Conservation (phyloP, 768 basidiomycete genomes). For the Sistotremastrum niveocremeum region DNA sequence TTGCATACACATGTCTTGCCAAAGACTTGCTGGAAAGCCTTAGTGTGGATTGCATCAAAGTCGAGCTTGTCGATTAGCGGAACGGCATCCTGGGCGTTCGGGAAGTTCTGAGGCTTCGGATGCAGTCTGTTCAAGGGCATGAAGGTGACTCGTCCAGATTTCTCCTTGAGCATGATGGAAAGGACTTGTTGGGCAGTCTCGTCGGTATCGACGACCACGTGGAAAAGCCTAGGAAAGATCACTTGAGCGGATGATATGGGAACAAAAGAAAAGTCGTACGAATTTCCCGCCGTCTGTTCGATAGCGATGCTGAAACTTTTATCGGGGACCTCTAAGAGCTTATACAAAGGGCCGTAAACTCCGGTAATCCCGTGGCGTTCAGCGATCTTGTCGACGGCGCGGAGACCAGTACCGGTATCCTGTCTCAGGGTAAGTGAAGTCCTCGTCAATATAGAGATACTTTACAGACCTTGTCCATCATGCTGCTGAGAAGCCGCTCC, state of each 20-base stretch:
- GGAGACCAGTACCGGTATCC: constrained; percentile 86
- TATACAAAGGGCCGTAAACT: constrained; percentile 89
- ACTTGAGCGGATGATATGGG: constrained; percentile 6
- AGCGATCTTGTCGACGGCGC: constrained; percentile 75
- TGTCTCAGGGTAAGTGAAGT: constrained; percentile 18
- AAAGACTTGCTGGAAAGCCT: constrained; percentile 94
- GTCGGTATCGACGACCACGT: constrained; percentile 96
- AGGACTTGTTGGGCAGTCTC: constrained; percentile 85
- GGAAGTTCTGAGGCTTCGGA: constrained; percentile 52
- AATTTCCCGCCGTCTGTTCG: constrained; percentile 91
- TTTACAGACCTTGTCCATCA: constrained; percentile 84
- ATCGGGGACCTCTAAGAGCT: constrained; percentile 83
- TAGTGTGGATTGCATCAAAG: constrained; percentile 54
- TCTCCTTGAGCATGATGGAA: constrained; percentile 86
- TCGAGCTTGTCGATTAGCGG: constrained; percentile 73
- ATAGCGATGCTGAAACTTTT: constrained; percentile 82
- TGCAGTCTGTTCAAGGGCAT: constrained; percentile 95
- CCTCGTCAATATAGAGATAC: constrained; percentile 1
- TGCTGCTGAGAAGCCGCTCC: constrained; percentile 66
- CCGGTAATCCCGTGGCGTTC: constrained; percentile 62
- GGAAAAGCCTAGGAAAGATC: constrained; percentile 57
- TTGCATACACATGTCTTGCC: constrained; percentile 94
- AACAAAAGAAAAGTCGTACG: constrained; percentile 30
- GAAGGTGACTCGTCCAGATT: constrained; percentile 90
- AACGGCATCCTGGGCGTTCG: constrained; percentile 62